Percentiles rank a stretch among this genome's conserved stretches.
Conservation (phyloP, 306 rosid species). For the Oxytropis ochrocephala region DNA sequence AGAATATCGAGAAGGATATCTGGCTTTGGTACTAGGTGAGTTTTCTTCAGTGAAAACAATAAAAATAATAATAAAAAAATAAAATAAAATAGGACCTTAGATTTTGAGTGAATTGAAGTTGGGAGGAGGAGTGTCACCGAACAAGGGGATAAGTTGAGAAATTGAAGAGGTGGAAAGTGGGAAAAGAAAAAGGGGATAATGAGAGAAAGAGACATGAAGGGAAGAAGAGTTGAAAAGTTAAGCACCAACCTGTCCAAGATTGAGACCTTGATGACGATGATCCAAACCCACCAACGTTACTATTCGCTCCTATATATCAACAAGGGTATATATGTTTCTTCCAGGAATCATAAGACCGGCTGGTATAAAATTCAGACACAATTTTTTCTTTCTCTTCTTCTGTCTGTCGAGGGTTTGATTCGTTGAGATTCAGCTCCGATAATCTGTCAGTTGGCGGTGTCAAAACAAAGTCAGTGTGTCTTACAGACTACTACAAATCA, state of each 20-base stretch:
- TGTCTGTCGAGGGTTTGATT: neutral
- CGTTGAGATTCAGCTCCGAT: neutral
- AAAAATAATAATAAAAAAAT: neutral
- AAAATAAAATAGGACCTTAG: neutral
- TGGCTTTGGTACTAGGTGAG: neutral
- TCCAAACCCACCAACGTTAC: conserved; percentile 45
- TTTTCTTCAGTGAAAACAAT: neutral
- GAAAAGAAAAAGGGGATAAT: neutral
- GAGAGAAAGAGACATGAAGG: neutral
- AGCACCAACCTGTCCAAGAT: conserved; percentile 59
- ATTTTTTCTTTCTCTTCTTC: neutral
- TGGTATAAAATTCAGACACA: neutral
- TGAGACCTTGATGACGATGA: conserved; percentile 48
- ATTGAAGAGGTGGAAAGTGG: neutral
- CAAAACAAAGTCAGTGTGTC: neutral
- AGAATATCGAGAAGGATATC: conserved; percentile 52
- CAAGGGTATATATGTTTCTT: conserved; percentile 38
- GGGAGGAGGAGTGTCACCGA: too few species aligned
- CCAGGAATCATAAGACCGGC: conserved; percentile 52
- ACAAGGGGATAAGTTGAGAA: too few species aligned
- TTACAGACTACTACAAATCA: conserved; percentile 4
- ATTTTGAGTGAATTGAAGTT: neutral
- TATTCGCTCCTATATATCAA: conserved; percentile 45
- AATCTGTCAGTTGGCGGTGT: conserved; percentile 3
- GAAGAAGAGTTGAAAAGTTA: neutral